A percentile compares a stretch with the other conserved stretches of the same genome.
phyloP scores from a whole-genome alignment of 2,329 filamentous ascomycete genomes.

The Epichloe brachyelytri region DNA sequence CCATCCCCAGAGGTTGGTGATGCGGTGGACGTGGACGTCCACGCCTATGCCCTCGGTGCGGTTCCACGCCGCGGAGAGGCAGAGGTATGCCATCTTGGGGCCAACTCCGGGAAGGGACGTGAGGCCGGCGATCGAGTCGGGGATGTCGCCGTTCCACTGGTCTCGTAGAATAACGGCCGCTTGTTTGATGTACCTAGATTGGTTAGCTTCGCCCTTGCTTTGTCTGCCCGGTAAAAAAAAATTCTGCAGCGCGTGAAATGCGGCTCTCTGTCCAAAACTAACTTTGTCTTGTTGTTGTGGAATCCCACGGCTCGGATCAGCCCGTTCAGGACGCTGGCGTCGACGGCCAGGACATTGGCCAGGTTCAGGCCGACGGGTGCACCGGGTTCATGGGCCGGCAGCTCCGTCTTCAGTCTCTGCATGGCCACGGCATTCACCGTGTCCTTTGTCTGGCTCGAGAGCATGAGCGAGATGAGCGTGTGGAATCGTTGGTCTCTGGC shows the following conservation, averaged over 20 bases:
- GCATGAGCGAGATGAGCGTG: slow-evolving; percentile 77
- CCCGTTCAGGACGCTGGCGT: slow-evolving; percentile 51
- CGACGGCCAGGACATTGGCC: slow-evolving; percentile 62
- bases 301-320: slow-evolving; percentile 80
- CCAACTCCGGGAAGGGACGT: slow-evolving; percentile 74
- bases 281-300: slow-evolving; percentile 84
- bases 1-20: slow-evolving; percentile 92
- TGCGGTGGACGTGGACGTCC: slow-evolving; percentile 88
- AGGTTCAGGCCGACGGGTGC: slow-evolving; percentile 50
- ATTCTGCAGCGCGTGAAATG: background rate
- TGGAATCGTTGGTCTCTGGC: slow-evolving; percentile 60
- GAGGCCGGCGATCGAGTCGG: slow-evolving; percentile 61
- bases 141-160: slow-evolving; percentile 62
- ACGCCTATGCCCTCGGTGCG: slow-evolving; percentile 70
- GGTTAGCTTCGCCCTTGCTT: background rate
- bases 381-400: slow-evolving; percentile 38
- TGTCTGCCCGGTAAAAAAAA: background rate
- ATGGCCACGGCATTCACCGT: slow-evolving; percentile 80
- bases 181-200: slow-evolving; percentile 50
- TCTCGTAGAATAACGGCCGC: slow-evolving; percentile 62
- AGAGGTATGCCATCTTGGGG: slow-evolving; percentile 90
- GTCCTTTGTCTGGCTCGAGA: slow-evolving; percentile 87
- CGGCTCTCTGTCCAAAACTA: background rate
- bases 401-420: slow-evolving; percentile 60
- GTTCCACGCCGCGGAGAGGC: slow-evolving; percentile 59